Conservation (phyloP, 495 filamentous ascomycete species). For the Opeltia flavorubescens region DNA sequence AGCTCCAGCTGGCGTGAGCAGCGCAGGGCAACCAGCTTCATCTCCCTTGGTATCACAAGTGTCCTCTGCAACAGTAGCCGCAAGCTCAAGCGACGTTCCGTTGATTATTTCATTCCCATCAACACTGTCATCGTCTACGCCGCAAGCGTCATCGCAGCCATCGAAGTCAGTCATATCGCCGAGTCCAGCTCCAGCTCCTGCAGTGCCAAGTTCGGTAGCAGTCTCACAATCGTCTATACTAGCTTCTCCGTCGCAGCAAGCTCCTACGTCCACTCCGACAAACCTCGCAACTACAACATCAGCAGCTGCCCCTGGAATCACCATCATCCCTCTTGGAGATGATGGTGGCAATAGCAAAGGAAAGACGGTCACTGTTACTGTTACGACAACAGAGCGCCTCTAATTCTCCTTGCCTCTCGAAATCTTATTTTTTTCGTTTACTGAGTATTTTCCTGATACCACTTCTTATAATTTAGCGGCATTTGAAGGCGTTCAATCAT, state of each 20-base stretch:
- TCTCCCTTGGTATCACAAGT: not conserved
- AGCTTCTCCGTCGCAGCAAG: not conserved
- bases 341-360: not conserved
- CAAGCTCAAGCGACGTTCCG: not conserved
- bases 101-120: not conserved
- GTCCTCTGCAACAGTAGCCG: not conserved
- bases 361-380: conserved; percentile 9
- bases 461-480: conserved; percentile 5
- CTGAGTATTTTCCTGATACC: too few relatives aligned
- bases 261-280: not conserved
- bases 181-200: not conserved
- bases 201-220: not conserved
- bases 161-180: not conserved
- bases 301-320: not conserved
- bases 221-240: not conserved
- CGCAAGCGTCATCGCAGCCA: not conserved
- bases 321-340: not conserved
- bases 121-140: not conserved
- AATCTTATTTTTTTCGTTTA: too few relatives aligned
- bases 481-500: not conserved
- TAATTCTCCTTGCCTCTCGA: not conserved
- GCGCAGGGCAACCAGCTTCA: not conserved
- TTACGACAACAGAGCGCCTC: conserved; percentile 1
- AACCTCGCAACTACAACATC: not conserved
- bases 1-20: not conserved